These are phyloP conservation scores for Aspergillus sparsus DNA, from an alignment of 495 filamentous ascomycete genomes.

Conservation along the genomic window DNA sequence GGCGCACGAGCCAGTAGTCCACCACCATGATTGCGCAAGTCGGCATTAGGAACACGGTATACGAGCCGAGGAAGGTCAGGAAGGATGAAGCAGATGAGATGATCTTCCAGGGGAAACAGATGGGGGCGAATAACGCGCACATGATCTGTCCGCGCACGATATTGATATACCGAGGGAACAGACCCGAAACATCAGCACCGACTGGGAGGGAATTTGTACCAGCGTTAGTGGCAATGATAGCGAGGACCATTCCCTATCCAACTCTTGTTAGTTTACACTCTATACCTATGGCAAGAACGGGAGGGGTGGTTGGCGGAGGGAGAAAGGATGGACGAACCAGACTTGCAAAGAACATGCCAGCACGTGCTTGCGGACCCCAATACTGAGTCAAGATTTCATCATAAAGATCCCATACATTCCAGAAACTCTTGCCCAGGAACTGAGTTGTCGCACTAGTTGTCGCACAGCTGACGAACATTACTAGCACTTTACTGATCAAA, in stretches of 20 bases:
- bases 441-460: conserved; percentile 5
- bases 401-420: conserved; percentile 30
- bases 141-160: neutral
- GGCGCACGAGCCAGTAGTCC: conserved; percentile 11
- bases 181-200: neutral
- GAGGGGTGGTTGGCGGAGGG: too few species aligned
- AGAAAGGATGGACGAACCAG: conserved; percentile 1
- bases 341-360: conserved; percentile 43
- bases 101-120: conserved; percentile 10
- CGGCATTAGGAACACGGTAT: conserved; percentile 3
- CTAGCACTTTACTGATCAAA: neutral
- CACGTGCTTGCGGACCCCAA: conserved; percentile 42
- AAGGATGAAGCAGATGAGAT: conserved; percentile 10
- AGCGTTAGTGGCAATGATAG: neutral
- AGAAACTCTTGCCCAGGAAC: conserved; percentile 31
- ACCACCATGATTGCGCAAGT: conserved; percentile 11
- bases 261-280: too few species aligned
- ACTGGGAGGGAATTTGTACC: neutral
- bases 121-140: neutral
- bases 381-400: conserved; percentile 22
- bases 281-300: too few species aligned
- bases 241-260: neutral
- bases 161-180: neutral
- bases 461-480: neutral
- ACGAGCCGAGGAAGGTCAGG: conserved; percentile 13